phyloP scores from a whole-genome alignment of 805 yeast genomes.

The Schwanniomyces occidentalis region DNA sequence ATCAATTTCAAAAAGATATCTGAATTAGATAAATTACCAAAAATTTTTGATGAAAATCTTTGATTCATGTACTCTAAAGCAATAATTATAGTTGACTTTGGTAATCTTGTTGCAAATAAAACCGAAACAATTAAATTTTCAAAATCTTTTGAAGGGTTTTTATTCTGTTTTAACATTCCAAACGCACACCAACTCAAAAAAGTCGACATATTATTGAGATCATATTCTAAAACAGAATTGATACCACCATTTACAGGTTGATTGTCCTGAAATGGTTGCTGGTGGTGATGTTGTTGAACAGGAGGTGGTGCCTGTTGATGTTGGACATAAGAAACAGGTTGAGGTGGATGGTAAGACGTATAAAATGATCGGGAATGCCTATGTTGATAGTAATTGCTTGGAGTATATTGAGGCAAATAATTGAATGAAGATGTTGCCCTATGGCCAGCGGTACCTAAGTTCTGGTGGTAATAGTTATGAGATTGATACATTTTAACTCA shows the following conservation, averaged over 20 bases:
- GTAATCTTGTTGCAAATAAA: slow-evolving; percentile 82
- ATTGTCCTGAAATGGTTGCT: slow-evolving; percentile 10
- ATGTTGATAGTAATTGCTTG: slow-evolving; percentile 10
- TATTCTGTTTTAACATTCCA: slow-evolving; percentile 59
- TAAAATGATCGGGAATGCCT: slow-evolving; percentile 13
- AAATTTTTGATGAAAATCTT: slow-evolving; percentile 36
- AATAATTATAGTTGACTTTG: slow-evolving; percentile 76
- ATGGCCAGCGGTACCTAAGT: slow-evolving; percentile 41
- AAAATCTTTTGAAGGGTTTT: slow-evolving; percentile 50
- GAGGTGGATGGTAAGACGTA: slow-evolving; percentile 8
- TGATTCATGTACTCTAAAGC: slow-evolving; percentile 79
- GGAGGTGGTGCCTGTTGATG: slow-evolving; percentile 8
- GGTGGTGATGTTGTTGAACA: slow-evolving; percentile 10
- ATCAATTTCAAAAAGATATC: slow-evolving; percentile 58
- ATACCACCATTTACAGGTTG: slow-evolving; percentile 66
- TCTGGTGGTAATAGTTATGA: slow-evolving; percentile 20
- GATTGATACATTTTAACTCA: slow-evolving; percentile 15
- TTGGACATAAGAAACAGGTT: slow-evolving; percentile 1
- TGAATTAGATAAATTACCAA: slow-evolving; percentile 24
- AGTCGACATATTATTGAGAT: slow-evolving; percentile 72
- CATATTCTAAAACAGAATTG: slow-evolving; percentile 75
- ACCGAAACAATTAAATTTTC: slow-evolving; percentile 64
- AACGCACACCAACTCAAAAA: slow-evolving; percentile 75
- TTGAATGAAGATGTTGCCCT: slow-evolving; percentile 30
- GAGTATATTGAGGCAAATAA: slow-evolving; percentile 22